phyloP scores from a whole-genome alignment of 1,284 basidiomycete genomes.

The Ceratobasidium sp. region DNA sequence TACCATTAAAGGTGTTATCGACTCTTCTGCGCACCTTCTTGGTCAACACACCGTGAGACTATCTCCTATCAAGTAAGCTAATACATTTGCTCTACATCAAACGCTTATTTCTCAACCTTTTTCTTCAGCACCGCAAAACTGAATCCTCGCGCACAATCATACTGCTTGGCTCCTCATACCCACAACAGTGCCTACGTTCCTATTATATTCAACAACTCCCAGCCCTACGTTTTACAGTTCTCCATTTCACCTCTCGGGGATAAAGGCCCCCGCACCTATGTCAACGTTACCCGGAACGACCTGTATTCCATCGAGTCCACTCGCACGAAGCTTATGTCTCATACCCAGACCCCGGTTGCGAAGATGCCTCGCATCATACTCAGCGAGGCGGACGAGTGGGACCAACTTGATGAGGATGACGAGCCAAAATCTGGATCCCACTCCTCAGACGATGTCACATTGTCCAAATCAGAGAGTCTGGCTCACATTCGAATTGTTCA shows the following conservation, averaged over 20 bases:
- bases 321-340: conserved; percentile 54
- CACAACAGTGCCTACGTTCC: conserved; percentile 73
- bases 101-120: conserved; percentile 16
- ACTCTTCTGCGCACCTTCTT: conserved; percentile 67
- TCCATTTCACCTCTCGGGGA: conserved; percentile 76
- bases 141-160: conserved; percentile 74
- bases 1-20: conserved; percentile 54
- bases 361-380: conserved; percentile 38
- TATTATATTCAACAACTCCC: conserved; percentile 90
- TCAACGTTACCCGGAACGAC: conserved; percentile 65
- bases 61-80: conserved; percentile 73
- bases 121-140: conserved; percentile 81
- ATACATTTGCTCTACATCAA: background rate
- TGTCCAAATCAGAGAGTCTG: conserved; percentile 78
- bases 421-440: conserved; percentile 55
- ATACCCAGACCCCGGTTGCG: conserved; percentile 16
- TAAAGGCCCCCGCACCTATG: conserved; percentile 47
- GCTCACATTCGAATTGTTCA: conserved; percentile 75
- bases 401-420: conserved; percentile 64
- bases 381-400: conserved; percentile 49
- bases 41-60: conserved; percentile 91
- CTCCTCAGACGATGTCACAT: conserved; percentile 48
- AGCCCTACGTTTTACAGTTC: conserved; percentile 78
- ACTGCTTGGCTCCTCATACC: conserved; percentile 70
- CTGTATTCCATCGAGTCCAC: conserved; percentile 61